Evolutionary conservation across 768 basidiomycete genomes (phyloP).

Genomic region (Kwoniella newhampshirensis): DNA sequence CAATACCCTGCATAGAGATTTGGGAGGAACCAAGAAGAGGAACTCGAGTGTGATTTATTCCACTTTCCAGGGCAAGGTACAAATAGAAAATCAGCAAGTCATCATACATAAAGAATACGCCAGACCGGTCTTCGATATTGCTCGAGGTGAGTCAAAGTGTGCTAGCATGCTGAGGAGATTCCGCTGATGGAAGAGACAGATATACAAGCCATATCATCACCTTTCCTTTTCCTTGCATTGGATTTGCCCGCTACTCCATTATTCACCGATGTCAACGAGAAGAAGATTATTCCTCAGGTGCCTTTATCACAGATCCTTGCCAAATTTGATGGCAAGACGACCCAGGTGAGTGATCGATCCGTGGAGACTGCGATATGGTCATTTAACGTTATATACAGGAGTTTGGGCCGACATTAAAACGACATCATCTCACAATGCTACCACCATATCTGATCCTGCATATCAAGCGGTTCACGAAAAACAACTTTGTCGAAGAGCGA

Average conservation of each 20-base stretch:
- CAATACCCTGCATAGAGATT: conserved; percentile 86
- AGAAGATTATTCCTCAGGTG: conserved; percentile 98
- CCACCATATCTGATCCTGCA: conserved; percentile 92
- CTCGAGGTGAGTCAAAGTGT: conserved; percentile 66
- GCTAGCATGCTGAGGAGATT: conserved; percentile 10
- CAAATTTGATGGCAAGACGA: conserved; percentile 89
- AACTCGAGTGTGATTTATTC: conserved; percentile 90
- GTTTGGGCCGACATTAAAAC: conserved; percentile 72
- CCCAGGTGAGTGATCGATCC: conserved; percentile 63
- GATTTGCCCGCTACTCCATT: conserved; percentile 96
- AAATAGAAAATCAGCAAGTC: conserved; percentile 90
- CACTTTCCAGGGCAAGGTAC: conserved; percentile 90
- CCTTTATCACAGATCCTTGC: conserved; percentile 82
- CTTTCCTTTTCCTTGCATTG: conserved; percentile 92
- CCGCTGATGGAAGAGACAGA: conserved; percentile 60
- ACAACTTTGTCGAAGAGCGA: conserved; percentile 95
- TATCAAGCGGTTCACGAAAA: conserved; percentile 95
- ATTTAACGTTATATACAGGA: conserved; percentile 60
- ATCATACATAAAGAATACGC: conserved; percentile 75
- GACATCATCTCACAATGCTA: conserved; percentile 84
- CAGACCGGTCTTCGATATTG: conserved; percentile 89
- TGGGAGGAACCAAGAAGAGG: conserved; percentile 89
- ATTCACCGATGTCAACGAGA: conserved; percentile 93
- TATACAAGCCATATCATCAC: conserved; percentile 77
- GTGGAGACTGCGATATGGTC: conserved; percentile 2